Conservation (phyloP, 805 yeast species). For the Torulaspora microellipsoides region DNA sequence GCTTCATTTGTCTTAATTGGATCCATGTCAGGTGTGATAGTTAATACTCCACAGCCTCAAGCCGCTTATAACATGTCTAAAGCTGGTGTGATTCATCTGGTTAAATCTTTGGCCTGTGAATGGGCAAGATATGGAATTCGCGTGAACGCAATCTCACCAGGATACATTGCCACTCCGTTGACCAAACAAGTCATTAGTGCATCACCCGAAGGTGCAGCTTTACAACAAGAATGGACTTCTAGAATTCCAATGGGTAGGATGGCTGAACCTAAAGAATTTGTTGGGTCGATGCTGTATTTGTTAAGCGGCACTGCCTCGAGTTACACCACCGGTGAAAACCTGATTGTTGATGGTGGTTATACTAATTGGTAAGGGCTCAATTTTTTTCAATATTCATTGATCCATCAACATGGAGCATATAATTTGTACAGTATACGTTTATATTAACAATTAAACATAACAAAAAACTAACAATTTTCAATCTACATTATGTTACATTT, state of each 20-base stretch:
- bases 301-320: conserved; percentile 66
- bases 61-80: conserved; percentile 79
- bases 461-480: too few relatives aligned
- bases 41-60: conserved; percentile 76
- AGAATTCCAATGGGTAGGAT: conserved; percentile 74
- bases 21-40: conserved; percentile 76
- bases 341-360: conserved; percentile 84
- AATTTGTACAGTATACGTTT: not conserved
- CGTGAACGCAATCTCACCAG: conserved; percentile 75
- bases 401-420: not conserved
- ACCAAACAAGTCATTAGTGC: conserved; percentile 65
- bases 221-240: conserved; percentile 69
- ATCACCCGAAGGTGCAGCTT: conserved; percentile 39
- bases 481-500: conserved; percentile 19
- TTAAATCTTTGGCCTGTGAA: conserved; percentile 69
- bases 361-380: conserved; percentile 56
- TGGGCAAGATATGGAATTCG: conserved; percentile 76
- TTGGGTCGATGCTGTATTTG: conserved; percentile 70
- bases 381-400: not conserved
- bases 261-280: conserved; percentile 82
- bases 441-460: not conserved
- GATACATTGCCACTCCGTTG: conserved; percentile 74
- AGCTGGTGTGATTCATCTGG: conserved; percentile 82
- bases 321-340: conserved; percentile 79
- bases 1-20: conserved; percentile 61